Conservation (phyloP, 2,329 filamentous ascomycete species). For the Ilyonectria destructans region DNA sequence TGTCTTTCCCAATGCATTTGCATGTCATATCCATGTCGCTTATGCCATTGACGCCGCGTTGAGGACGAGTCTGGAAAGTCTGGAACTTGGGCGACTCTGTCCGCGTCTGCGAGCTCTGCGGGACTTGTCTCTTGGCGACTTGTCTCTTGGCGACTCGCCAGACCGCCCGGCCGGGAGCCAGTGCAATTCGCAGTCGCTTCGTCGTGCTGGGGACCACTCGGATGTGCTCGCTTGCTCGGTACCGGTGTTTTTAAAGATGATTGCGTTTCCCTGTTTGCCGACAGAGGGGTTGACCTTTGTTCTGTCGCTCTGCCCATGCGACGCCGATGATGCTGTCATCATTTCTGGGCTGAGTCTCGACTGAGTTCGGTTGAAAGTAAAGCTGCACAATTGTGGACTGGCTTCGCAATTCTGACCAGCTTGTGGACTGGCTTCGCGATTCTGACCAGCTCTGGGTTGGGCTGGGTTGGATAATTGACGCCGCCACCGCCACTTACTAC, state of each 20-base stretch:
- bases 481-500: not conserved
- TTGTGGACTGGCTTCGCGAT: slow-evolving; percentile 19
- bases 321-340: slow-evolving; percentile 5
- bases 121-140: slow-evolving; percentile 1
- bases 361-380: slow-evolving; percentile 11
- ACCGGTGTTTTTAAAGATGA: slow-evolving; percentile 15
- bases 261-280: slow-evolving; percentile 21
- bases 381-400: slow-evolving; percentile 13
- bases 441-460: slow-evolving; percentile 9
- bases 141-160: not conserved
- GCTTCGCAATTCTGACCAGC: slow-evolving; percentile 11
- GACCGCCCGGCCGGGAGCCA: not conserved
- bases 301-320: slow-evolving; percentile 9
- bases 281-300: slow-evolving; percentile 13
- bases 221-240: slow-evolving; percentile 15
- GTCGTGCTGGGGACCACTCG: not conserved
- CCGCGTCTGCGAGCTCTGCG: slow-evolving; percentile 9
- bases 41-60: not conserved
- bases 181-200: not conserved
- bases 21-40: slow-evolving; percentile 1
- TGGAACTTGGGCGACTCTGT: slow-evolving; percentile 5
- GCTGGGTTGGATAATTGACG: slow-evolving; percentile 8
- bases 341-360: not conserved
- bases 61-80: slow-evolving; percentile 12
- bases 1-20: slow-evolving; percentile 19